Evolutionary conservation across 2,329 filamentous ascomycete genomes (phyloP).

Genomic region (Trichoderma harzianum): DNA sequence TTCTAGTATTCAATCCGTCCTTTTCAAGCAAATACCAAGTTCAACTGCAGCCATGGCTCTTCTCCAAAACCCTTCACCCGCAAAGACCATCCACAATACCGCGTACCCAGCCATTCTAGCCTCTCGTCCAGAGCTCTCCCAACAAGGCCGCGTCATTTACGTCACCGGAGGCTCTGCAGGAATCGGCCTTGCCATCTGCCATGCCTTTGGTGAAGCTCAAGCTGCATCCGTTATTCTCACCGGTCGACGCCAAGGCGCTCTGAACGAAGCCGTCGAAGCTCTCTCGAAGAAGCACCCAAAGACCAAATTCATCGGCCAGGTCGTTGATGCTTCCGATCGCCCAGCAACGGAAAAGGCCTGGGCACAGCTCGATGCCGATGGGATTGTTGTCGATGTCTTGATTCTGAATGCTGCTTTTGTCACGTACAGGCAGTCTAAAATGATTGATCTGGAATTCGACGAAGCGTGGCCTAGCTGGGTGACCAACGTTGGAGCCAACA

Average conservation of each 20-base stretch:
- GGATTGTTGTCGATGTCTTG: slow-evolving; percentile 25
- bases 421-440: background rate
- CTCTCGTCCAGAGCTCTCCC: slow-evolving; percentile 35
- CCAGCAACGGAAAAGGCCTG: slow-evolving; percentile 30
- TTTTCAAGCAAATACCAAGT: background rate
- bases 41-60: background rate
- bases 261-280: background rate
- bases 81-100: slow-evolving; percentile 30
- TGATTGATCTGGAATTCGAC: slow-evolving; percentile 17
- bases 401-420: slow-evolving; percentile 24
- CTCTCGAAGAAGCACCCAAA: slow-evolving; percentile 1
- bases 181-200: slow-evolving; percentile 61
- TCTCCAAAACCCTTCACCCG: slow-evolving; percentile 23
- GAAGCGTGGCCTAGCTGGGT: slow-evolving; percentile 18
- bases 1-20: no score
- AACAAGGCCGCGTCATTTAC: slow-evolving; percentile 50
- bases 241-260: slow-evolving; percentile 30
- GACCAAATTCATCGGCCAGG: background rate
- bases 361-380: slow-evolving; percentile 26
- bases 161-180: slow-evolving; percentile 63
- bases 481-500: slow-evolving; percentile 17
- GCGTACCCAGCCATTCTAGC: slow-evolving; percentile 38
- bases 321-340: slow-evolving; percentile 25
- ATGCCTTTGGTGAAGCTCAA: slow-evolving; percentile 45
- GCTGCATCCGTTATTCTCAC: slow-evolving; percentile 37